Base-by-base conservation (phyloP, 164 flowering plant species). In the Malania oleifera region DNA sequence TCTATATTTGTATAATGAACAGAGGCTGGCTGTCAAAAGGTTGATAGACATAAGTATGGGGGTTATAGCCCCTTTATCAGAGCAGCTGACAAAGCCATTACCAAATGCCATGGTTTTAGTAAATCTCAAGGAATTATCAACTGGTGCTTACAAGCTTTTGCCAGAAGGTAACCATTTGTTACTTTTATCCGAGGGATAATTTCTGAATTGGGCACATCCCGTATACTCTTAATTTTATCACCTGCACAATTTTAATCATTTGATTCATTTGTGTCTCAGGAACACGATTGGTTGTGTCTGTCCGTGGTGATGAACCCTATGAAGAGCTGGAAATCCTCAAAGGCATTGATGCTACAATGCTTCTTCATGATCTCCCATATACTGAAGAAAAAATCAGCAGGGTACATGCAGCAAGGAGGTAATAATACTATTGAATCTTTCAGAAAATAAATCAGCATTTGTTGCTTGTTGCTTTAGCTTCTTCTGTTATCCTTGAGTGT, bases 361-460 rank as follows among this genome's bases (percentile, higher is more conserved):
- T 92, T 59, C 80, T 92, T 59, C 96, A 92, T 67, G 78, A 82
- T 54, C 63, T 92, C 44, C 96, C 98, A 45, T 68, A 26, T 48
- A 52, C 69, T 20, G 96, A 92, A 75, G 91, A 84, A 11, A 85
- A 82, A 71, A 72, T 73, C 61, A 75, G 98, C 78, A 79, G 98
- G 77, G 91, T 92, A 54, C 98, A 92, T 67, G 89, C 96, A 34
- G 98, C 91, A 44, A 81, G 98, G 70, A 87, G 98, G 98, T 89
- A 75, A 67, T 63, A 20, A 26, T 59, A 11, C 24, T 35, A 10
- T 38, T 28, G 20, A 46, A 46, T n/a, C 50, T 46, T 46, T 5
- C 8, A 40, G 13, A 46, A 2, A 1, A 8, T 2, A 39, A 39
- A 39, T 31, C 35, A 31, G 35, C 6, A 4, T 31, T 31, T 31